These are phyloP conservation scores for Gossypium herbaceum DNA, from an alignment of 345 rosid genomes.

Conservation along the genomic window DNA sequence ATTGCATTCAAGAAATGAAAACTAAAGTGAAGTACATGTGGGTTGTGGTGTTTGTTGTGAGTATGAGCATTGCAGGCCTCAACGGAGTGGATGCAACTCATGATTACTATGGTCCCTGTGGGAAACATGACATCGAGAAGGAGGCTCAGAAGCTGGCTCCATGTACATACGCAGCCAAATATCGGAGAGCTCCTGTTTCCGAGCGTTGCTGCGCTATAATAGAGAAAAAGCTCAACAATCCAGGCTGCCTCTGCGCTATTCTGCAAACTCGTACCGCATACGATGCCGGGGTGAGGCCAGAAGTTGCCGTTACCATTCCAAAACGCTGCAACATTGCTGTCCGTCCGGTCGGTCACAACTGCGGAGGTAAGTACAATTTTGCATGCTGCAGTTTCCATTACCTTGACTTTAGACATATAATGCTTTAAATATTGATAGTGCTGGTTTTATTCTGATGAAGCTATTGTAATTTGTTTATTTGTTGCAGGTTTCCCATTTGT, in stretches of 20 bases:
- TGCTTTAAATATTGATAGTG: no score
- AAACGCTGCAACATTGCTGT: slow-evolving; percentile 70
- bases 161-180: slow-evolving; percentile 66
- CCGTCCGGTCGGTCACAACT: slow-evolving; percentile 81
- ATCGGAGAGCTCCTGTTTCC: slow-evolving; percentile 48
- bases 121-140: slow-evolving; percentile 53
- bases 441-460: no score
- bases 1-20: no score
- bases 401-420: no score
- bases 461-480: no score
- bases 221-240: slow-evolving; percentile 22
- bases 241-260: slow-evolving; percentile 73
- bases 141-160: slow-evolving; percentile 83
- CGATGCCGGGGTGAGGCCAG: slow-evolving; percentile 62
- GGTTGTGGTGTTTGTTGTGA: no score
- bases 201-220: slow-evolving; percentile 57
- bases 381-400: no score
- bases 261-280: slow-evolving; percentile 69
- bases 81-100: slow-evolving; percentile 50
- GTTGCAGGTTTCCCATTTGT: no score
- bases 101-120: slow-evolving; percentile 36
- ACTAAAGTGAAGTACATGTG: no score
- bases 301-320: slow-evolving; percentile 75
- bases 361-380: slow-evolving; percentile 51
- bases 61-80: slow-evolving; percentile 33